These are phyloP conservation scores for Huntiella bhutanensis DNA, from an alignment of 2,329 filamentous ascomycete genomes.

Conservation along the genomic window DNA sequence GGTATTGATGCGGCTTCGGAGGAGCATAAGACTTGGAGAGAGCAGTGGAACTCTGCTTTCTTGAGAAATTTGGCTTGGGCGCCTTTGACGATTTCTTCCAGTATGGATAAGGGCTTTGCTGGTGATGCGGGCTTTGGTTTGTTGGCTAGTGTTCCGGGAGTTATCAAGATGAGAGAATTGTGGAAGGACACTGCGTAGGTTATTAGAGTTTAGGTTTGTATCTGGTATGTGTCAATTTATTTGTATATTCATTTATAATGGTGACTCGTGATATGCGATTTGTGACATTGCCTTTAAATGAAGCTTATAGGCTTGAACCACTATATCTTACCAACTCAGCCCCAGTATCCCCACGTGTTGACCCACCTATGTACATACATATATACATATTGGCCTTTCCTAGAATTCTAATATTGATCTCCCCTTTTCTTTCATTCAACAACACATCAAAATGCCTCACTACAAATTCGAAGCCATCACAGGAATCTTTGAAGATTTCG, in stretches of 20 bases:
- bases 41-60: conserved; percentile 45
- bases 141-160: conserved; percentile 21
- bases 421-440: too few species aligned
- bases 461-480: conserved; percentile 20
- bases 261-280: background rate
- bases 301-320: background rate
- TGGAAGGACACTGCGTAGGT: conserved; percentile 19
- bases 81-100: conserved; percentile 72
- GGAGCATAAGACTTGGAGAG: conserved; percentile 27
- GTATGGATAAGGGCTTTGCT: conserved; percentile 40
- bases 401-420: too few species aligned
- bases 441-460: conserved; percentile 8
- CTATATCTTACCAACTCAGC: too few species aligned
- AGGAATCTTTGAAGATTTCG: conserved; percentile 30
- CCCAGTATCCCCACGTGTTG: too few species aligned
- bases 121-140: conserved; percentile 18
- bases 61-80: conserved; percentile 57
- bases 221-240: background rate
- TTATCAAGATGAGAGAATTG: conserved; percentile 22
- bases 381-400: too few species aligned
- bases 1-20: conserved; percentile 17
- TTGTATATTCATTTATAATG: too few species aligned
- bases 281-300: background rate
- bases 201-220: background rate
- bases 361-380: too few species aligned